Evolutionary conservation across 2,329 filamentous ascomycete genomes (phyloP).

Genomic region (Stemphylium vesicarium): DNA sequence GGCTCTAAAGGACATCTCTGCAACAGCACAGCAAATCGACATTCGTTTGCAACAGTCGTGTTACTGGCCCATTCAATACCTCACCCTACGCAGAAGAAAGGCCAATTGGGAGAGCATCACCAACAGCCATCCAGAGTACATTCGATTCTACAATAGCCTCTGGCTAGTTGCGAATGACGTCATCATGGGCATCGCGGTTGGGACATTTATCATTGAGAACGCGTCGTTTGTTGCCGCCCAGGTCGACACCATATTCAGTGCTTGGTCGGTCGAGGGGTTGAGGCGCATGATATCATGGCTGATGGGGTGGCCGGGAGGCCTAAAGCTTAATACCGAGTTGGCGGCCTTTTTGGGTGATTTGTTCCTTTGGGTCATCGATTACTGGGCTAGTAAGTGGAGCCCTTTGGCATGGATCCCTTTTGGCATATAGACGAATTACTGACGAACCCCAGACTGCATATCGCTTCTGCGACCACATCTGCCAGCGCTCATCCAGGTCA

Average conservation of each 20-base stretch:
- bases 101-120: conserved; percentile 95
- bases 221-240: conserved; percentile 80
- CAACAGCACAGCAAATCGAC: conserved; percentile 95
- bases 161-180: conserved; percentile 99
- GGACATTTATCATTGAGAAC: conserved; percentile 97
- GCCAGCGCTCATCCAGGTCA: conserved; percentile 87
- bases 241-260: conserved; percentile 75
- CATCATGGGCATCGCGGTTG: conserved; percentile 95
- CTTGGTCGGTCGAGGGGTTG: conserved; percentile 87
- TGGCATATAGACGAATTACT: not conserved
- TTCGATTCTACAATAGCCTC: conserved; percentile 97
- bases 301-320: conserved; percentile 84
- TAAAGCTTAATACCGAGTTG: conserved; percentile 94
- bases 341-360: conserved; percentile 93
- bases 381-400: conserved; percentile 77
- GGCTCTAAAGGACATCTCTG: conserved; percentile 92
- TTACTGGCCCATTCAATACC: conserved; percentile 97
- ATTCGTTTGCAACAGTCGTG: conserved; percentile 97
- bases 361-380: conserved; percentile 98
- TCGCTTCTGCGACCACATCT: conserved; percentile 77
- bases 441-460: conserved; percentile 67
- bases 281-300: conserved; percentile 92
- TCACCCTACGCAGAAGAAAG: conserved; percentile 86
- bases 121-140: conserved; percentile 95
- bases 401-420: too few species aligned